Conservation (phyloP, 768 basidiomycete species). For the Piloderma croceum region DNA sequence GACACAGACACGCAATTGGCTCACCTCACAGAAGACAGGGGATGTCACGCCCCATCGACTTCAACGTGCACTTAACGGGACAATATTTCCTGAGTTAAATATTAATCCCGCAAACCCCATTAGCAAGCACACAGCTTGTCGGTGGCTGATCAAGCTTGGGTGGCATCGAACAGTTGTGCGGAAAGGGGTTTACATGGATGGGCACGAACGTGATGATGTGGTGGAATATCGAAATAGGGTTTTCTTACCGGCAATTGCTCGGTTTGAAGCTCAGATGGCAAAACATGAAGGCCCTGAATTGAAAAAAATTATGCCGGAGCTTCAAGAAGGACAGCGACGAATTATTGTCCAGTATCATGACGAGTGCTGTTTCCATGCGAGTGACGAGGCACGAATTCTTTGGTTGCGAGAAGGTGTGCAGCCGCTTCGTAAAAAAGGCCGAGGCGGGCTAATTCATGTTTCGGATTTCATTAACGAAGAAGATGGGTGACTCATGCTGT, state of each 20-base stretch:
- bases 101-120: conserved; percentile 22
- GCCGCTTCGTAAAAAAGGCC: conserved; percentile 23
- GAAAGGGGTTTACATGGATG: conserved; percentile 17
- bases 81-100: conserved; percentile 27
- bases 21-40: conserved; percentile 19
- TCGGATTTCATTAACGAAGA: conserved; percentile 36
- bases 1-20: conserved; percentile 12
- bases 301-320: conserved; percentile 10
- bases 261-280: conserved; percentile 21
- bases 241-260: conserved; percentile 10
- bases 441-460: conserved; percentile 32
- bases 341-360: conserved; percentile 28
- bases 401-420: conserved; percentile 6
- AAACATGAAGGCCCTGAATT: conserved; percentile 19
- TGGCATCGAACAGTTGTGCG: conserved; percentile 3
- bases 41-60: conserved; percentile 26
- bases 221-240: conserved; percentile 12
- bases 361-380: conserved; percentile 25
- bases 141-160: conserved; percentile 10
- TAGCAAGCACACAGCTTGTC: conserved; percentile 12
- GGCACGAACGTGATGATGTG: conserved; percentile 7
- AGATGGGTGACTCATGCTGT: conserved; percentile 25
- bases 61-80: conserved; percentile 19
- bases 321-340: conserved; percentile 18
- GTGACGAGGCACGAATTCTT: conserved; percentile 13